These are phyloP conservation scores for Nothopassalora personata DNA, from an alignment of 2,329 filamentous ascomycete genomes.

Conservation along the genomic window DNA sequence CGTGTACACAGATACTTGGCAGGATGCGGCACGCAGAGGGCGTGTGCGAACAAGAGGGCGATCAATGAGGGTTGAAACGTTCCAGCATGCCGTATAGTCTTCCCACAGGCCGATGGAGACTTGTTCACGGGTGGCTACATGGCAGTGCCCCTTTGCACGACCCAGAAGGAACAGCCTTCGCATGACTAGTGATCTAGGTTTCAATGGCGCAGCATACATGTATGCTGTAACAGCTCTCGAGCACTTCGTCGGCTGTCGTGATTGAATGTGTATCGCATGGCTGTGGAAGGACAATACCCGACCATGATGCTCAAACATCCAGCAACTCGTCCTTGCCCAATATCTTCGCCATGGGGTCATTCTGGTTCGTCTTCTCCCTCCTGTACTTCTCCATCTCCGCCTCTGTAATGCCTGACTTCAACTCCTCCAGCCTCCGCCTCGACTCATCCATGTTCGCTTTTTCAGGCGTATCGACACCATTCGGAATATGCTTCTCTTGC, in stretches of 20 bases:
- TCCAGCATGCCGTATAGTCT: too few species aligned
- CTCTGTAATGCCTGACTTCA: constrained; percentile 71
- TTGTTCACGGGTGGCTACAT: not conserved
- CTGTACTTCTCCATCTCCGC: constrained; percentile 84
- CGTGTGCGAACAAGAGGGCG: too few species aligned
- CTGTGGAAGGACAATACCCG: not conserved
- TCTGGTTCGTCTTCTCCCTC: constrained; percentile 63
- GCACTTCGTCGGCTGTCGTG: not conserved
- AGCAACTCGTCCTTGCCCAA: constrained; percentile 67
- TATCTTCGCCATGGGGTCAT: constrained; percentile 83
- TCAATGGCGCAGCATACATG: not conserved
- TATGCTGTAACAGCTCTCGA: not conserved
- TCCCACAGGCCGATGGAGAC: too few species aligned
- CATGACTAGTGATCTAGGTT: too few species aligned
- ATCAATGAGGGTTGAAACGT: too few species aligned
- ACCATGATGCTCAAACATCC: constrained; percentile 18
- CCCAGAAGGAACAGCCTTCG: too few species aligned
- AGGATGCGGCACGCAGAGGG: too few species aligned
- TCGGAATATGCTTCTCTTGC: constrained; percentile 40
- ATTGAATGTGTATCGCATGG: not conserved
- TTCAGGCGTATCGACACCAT: constrained; percentile 38
- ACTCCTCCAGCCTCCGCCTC: constrained; percentile 73
- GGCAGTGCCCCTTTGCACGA: not conserved
- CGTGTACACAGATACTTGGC: too few species aligned
- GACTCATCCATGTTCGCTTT: constrained; percentile 42